Evolutionary conservation across 148 eudicot genomes (phyloP).

Genomic region (Rhododendron vialii): DNA sequence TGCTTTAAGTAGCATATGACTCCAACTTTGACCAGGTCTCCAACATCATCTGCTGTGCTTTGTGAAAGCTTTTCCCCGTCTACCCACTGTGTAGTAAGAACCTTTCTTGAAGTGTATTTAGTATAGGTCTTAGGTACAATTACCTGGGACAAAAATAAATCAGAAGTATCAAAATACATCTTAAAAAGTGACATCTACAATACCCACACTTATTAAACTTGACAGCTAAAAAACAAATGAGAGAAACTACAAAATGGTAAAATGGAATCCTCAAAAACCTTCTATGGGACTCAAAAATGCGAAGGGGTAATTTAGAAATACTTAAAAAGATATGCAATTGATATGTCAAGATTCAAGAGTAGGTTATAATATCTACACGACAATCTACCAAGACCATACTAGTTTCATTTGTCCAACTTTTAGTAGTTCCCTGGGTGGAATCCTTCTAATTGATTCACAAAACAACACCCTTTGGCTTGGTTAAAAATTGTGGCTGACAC

Average conservation of each 20-base stretch:
- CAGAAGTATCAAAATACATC: neutral
- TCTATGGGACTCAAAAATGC: neutral
- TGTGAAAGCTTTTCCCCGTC: slow-evolving; percentile 98
- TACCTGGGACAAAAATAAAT: slow-evolving; percentile 44
- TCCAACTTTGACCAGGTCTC: slow-evolving; percentile 95
- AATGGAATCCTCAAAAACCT: neutral
- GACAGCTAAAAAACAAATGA: neutral
- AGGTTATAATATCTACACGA: neutral
- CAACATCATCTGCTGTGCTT: slow-evolving; percentile 95
- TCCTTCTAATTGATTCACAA: neutral
- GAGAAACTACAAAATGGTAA: neutral
- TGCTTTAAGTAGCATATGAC: slow-evolving; percentile 99
- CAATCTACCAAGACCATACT: neutral
- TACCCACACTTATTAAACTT: neutral
- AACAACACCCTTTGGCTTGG: neutral
- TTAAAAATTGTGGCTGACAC: neutral
- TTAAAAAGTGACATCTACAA: neutral
- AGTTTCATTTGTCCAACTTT: neutral
- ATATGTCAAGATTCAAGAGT: neutral
- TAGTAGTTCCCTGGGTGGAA: neutral
- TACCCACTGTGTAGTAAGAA: slow-evolving; percentile 92
- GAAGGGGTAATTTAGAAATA: neutral
- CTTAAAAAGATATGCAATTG: neutral
- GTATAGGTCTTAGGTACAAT: slow-evolving; percentile 81
- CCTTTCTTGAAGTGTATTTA: slow-evolving; percentile 94